Percentiles rank a stretch among this genome's conserved stretches.
Conservation (phyloP, 176 grass and related monocot species). For the Musa beccarii region DNA sequence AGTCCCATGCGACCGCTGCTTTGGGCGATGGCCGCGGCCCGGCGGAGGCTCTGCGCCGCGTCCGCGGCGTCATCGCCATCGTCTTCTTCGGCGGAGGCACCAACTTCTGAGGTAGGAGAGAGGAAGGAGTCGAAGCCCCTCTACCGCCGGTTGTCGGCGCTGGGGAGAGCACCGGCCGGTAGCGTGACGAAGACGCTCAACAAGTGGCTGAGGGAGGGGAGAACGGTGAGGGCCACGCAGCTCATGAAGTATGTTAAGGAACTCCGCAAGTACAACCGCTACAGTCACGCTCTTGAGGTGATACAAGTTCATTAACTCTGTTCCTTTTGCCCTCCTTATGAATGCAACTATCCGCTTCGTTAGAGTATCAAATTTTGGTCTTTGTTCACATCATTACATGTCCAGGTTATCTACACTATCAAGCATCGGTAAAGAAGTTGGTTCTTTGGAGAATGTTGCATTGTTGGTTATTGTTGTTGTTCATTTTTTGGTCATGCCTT, state of each 20-base stretch:
- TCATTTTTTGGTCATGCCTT: neutral
- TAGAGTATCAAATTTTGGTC: neutral
- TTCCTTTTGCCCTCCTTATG: neutral
- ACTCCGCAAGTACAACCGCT: slow-evolving; percentile 57
- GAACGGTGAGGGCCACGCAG: slow-evolving; percentile 7
- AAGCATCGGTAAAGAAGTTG: neutral
- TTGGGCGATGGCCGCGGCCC: neutral
- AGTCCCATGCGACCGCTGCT: neutral
- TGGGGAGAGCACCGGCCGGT: slow-evolving; percentile 37
- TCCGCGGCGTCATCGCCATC: neutral
- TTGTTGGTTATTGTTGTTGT: too few relatives aligned
- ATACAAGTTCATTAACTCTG: neutral
- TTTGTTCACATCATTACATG: neutral
- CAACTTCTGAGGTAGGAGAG: neutral
- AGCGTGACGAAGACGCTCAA: slow-evolving; percentile 39
- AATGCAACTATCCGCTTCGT: neutral
- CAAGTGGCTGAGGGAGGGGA: slow-evolving; percentile 56
- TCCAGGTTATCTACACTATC: neutral
- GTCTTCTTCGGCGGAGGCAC: neutral
- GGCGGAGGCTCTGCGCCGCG: neutral
- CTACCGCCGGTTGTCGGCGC: slow-evolving; percentile 46
- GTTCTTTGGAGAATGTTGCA: neutral
- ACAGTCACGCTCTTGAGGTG: slow-evolving; percentile 64
- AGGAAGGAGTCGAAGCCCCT: slow-evolving; percentile 10
- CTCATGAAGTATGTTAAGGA: slow-evolving; percentile 47